Evolutionary conservation across 495 filamentous ascomycete species (phyloP), one percentile per base, ranked within the genome.

Genomic region (Haplographium delicatum): DNA sequence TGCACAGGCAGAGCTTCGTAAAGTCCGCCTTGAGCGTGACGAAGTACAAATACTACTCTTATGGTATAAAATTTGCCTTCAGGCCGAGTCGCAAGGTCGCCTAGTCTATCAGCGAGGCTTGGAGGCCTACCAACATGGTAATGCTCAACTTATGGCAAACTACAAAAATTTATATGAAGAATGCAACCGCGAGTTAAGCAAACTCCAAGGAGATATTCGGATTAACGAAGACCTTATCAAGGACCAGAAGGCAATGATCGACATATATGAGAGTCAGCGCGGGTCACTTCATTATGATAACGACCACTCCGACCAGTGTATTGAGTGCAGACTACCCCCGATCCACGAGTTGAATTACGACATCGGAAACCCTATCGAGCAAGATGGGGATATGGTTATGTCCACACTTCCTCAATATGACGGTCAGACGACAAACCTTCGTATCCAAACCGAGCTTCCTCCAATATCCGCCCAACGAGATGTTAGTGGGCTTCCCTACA

Each of bases 221-320:
- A 30, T 28, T 20, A 25, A 26, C 34, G 34, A 40, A 3, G 34
- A 41, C 6, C 47, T 50, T 41, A 20, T 28, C 5, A 18, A 33
- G 31, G 28, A 23, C 37, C 37, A 50, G 13, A 50, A 26, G 47
- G 34, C 28, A 35, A 18, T 50, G 22, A 50, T 50, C 13, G 34
- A 50, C 5, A 50, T 50, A 23, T 50, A 39, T 26, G 10, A 41
- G 41, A 23, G 9, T 10, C 4, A 26, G 22, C 47, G 47, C 18
- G 33, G 47, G 5, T 35, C 47, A 25, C 22, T 41, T 4, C 47
- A 50, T 28, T 28, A 50, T 28, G 47, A 41, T 27, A 33, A 39
- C 6, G 41, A 40, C 25, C 34, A 50, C 16, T 50, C 47, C 35
- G 3, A 3, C 47, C 47, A 50, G 7, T 40, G 41, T 25, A 19